phyloP scores from a whole-genome alignment of 2,329 filamentous ascomycete genomes.

The Pleochaeta shiraiana region DNA sequence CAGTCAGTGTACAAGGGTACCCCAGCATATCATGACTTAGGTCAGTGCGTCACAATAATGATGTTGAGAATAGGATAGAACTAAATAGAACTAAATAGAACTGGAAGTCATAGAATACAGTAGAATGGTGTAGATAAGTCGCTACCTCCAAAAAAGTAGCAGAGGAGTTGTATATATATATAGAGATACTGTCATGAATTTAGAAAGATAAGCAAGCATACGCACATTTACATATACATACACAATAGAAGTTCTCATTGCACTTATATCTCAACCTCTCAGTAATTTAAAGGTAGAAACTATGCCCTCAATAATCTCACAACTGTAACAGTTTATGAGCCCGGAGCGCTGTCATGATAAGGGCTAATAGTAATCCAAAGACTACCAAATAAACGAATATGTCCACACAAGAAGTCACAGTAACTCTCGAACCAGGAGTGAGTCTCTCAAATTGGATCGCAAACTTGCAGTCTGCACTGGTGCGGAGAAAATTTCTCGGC shows the following conservation, averaged over 20 bases:
- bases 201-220: background rate
- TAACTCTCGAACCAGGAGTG: background rate
- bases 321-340: background rate
- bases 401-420: background rate
- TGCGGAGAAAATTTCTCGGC: background rate
- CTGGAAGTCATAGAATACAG: background rate
- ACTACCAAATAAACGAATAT: background rate
- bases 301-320: background rate
- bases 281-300: no score
- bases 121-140: background rate
- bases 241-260: no score
- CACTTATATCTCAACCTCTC: no score
- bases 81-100: background rate
- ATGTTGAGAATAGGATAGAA: background rate
- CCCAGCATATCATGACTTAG: background rate
- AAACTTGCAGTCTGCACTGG: background rate
- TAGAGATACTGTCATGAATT: background rate
- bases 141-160: background rate
- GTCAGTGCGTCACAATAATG: background rate
- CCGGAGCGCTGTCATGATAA: background rate
- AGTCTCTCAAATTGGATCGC: background rate
- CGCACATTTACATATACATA: background rate
- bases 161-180: background rate
- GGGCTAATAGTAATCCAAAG: constrained; percentile 1
- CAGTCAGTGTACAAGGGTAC: no score